These are phyloP conservation scores for Mortierella polycephala DNA, from an alignment of 371 early-diverging fungal genomes.

Conservation along the genomic window DNA sequence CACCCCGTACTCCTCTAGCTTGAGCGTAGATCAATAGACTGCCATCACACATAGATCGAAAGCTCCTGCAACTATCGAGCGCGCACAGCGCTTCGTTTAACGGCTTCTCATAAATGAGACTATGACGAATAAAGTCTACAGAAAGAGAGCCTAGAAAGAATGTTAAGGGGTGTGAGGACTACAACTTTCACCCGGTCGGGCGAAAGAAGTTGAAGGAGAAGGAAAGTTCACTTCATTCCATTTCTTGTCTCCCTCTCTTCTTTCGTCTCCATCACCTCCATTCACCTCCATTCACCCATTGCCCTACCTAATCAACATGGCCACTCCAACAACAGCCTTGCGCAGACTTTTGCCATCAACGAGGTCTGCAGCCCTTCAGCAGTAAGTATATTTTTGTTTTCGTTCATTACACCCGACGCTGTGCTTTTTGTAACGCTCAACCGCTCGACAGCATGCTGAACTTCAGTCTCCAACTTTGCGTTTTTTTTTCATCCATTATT, in stretches of 20 bases:
- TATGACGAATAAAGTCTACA: too few species aligned
- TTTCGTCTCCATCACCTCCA: neutral
- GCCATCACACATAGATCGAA: too few species aligned
- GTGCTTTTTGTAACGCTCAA: neutral
- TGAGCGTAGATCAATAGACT: too few species aligned
- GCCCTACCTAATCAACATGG: neutral
- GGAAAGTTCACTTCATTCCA: neutral
- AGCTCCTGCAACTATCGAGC: too few species aligned
- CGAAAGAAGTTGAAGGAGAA: neutral
- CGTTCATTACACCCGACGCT: neutral
- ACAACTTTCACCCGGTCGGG: neutral
- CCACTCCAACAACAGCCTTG: slow-evolving; percentile 17
- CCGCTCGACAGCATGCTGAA: too few species aligned
- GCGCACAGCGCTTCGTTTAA: too few species aligned
- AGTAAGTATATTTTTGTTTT: slow-evolving; percentile 5
- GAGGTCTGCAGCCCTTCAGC: slow-evolving; percentile 18
- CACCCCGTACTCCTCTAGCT: too few species aligned
- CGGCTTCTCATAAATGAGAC: too few species aligned
- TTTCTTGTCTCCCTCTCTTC: neutral
- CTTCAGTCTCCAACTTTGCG: too few species aligned
- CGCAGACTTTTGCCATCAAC: slow-evolving; percentile 28
- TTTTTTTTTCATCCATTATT: neutral
- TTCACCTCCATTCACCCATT: neutral
- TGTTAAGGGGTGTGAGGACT: neutral
- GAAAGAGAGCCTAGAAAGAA: too few species aligned